Base-by-base conservation (phyloP, 306 rosid genomes). In the Fragaria iinumae region DNA sequence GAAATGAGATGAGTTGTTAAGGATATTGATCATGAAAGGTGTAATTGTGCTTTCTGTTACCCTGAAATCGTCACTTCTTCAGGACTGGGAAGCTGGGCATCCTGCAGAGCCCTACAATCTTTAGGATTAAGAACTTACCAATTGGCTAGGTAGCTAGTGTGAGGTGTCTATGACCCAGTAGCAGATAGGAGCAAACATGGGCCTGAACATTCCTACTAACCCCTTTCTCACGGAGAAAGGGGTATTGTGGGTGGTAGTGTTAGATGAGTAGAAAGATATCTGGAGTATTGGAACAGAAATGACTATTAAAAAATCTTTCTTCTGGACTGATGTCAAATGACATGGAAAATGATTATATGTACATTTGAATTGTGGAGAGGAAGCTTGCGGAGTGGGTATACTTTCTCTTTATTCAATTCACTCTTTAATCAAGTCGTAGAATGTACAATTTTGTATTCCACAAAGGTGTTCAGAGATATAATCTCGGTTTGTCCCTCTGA, bases 251-350 rank as follows among this genome's bases (percentile, higher is more conserved):
- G 6, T 41, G 29, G 21, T 49, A 29, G 8, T 71, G 62, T 49
- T 71, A 48, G 73, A 71, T 50, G 45, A 32, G 63, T 13, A 11
- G 29, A 49, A 32, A 18, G 62, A 18, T 43, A 43, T 43, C 47
- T 8, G 18, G 62, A 49, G 45, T 10, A 49, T 50, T 25, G 47
- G 45, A 71, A 50, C n/a, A 41, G 53, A 32, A 68, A 20, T 18
- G 23, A 2, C 27, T 71, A 2, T 16, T 3, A 49, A 49, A 9
- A 9, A 17, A 17, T 47, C 27, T 27, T 69, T 69, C 13, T 45
- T 69, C 38, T 44, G 53, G 55, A 49, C 25, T 70, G 23, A 48
- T 69, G 48, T 70, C 60, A 70, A 70, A 29, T 45, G 47, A 29
- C 60, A 70, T 70, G 59, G 41, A 10, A 45, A 50, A 11, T 71